A percentile compares a stretch with the other conserved stretches of the same genome.
Conservation (phyloP, 2,329 filamentous ascomycete species). For the Sporothrix globosa region DNA sequence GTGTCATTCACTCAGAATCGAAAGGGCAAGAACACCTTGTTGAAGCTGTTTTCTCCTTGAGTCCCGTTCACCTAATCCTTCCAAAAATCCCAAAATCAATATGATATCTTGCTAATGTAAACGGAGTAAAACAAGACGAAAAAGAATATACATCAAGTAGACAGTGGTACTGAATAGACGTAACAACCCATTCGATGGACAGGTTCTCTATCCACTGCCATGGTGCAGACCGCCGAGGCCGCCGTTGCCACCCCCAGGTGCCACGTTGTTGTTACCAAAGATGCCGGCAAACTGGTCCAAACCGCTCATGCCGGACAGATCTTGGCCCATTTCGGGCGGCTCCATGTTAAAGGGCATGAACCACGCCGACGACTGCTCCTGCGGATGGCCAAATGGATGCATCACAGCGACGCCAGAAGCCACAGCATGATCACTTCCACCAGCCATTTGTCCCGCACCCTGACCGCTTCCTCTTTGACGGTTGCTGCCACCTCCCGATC, state of each 20-base stretch:
- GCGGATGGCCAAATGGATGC: slow-evolving; percentile 42
- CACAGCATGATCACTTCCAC: slow-evolving; percentile 8
- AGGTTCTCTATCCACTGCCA: neutral
- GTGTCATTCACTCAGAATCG: no score
- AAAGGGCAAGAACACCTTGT: neutral
- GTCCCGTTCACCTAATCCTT: neutral
- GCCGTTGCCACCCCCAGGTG: slow-evolving; percentile 39
- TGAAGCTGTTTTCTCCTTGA: slow-evolving; percentile 10
- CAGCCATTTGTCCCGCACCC: neutral
- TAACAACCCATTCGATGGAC: neutral
- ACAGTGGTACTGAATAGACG: no score
- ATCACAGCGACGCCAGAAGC: slow-evolving; percentile 35
- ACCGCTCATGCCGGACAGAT: slow-evolving; percentile 49
- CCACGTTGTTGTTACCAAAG: slow-evolving; percentile 49
- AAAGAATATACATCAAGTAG: neutral
- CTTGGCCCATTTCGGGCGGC: slow-evolving; percentile 64
- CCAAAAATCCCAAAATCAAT: slow-evolving; percentile 11
- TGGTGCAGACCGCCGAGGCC: slow-evolving; percentile 43
- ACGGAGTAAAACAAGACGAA: neutral
- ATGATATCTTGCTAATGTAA: neutral
- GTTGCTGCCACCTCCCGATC: slow-evolving; percentile 30
- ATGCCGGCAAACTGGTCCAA: slow-evolving; percentile 56
- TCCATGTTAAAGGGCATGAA: slow-evolving; percentile 94
- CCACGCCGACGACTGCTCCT: slow-evolving; percentile 71
- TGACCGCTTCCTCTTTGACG: slow-evolving; percentile 18